Evolutionary conservation across 2,329 filamentous ascomycete species (phyloP), one percentile per base, ranked within the genome.

Genomic region (Aspergillus felis): DNA sequence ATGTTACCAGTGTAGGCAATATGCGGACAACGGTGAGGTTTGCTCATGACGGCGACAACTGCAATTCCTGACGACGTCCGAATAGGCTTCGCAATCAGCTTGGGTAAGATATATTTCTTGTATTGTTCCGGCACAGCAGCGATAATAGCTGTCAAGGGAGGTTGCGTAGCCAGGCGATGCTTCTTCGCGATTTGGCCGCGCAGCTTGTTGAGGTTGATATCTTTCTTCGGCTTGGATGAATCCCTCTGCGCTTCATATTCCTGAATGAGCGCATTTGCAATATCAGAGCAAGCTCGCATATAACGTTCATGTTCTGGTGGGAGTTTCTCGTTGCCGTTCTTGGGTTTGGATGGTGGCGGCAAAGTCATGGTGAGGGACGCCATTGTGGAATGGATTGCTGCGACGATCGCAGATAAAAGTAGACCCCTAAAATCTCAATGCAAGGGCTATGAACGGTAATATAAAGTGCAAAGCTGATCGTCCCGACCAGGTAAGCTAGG

Each of bases 1-100:
- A 99, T 97, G 72, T 99, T 99, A 61, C 94, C 94, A 0, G 94
- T 99, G 74, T 97, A 99, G 10, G 94, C 91, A 66, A 99, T 99
- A 71, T 99, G 94, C 20, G 94, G 94, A 71, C 94, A 99, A 71
- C 94, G 84, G 74, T 99, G 94, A 25, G 94, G 94, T 76, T 99
- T 99, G 83, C 94, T 97, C 94, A 99, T 99, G 65, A 99, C 95
- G 47, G 95, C 94, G 50, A 99, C 94, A 8, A 99, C 94, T 2
- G 94, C 94, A 67, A 99, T 99, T 57, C 94, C 94, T 53, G 92
- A 97, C 0, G 93, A 96, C 17, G 93, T 97, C 67, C 91, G 84
- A 59, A 99, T 97, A 1, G 94, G 94, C 77, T 99, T 99, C 27
- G 95, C 94, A 66, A 99, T 92, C 61, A 99, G 81, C 77, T 96